phyloP scores from a whole-genome alignment of 139 green algal genomes.

The Coelastrella sp. region DNA sequence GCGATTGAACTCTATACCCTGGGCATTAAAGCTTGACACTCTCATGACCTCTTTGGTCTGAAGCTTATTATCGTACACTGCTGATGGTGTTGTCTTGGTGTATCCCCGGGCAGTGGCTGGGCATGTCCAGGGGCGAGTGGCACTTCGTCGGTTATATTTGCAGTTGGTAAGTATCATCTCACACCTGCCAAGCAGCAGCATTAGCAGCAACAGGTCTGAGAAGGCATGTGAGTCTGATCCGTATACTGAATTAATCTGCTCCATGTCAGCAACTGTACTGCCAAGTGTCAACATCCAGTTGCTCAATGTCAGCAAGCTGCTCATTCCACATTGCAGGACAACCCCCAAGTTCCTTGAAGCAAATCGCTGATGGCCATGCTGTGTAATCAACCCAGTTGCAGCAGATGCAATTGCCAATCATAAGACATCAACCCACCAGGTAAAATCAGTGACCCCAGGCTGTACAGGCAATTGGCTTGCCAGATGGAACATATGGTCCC shows the following conservation, averaged over 20 bases:
- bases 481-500: neutral
- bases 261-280: too few species aligned
- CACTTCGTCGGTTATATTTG: neutral
- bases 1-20: slow-evolving; percentile 9
- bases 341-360: too few species aligned
- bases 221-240: too few species aligned
- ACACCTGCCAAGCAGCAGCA: neutral
- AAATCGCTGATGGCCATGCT: neutral
- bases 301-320: too few species aligned
- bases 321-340: too few species aligned
- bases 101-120: neutral
- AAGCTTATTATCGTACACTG: neutral
- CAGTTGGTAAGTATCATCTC: slow-evolving; percentile 20
- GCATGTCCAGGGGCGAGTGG: slow-evolving; percentile 8
- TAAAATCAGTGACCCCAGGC: neutral
- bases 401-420: neutral
- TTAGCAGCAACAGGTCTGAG: neutral
- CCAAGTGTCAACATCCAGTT: too few species aligned
- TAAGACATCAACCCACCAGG: neutral
- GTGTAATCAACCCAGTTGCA: neutral
- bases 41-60: slow-evolving; percentile 21
- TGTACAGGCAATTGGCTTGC: neutral
- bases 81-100: neutral
- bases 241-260: too few species aligned
- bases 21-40: slow-evolving; percentile 6